Evolutionary conservation across 208 protist genomes (phyloP), one percentile per base, ranked within the genome.

Genomic region (Trypanosomatidae sp.): DNA sequence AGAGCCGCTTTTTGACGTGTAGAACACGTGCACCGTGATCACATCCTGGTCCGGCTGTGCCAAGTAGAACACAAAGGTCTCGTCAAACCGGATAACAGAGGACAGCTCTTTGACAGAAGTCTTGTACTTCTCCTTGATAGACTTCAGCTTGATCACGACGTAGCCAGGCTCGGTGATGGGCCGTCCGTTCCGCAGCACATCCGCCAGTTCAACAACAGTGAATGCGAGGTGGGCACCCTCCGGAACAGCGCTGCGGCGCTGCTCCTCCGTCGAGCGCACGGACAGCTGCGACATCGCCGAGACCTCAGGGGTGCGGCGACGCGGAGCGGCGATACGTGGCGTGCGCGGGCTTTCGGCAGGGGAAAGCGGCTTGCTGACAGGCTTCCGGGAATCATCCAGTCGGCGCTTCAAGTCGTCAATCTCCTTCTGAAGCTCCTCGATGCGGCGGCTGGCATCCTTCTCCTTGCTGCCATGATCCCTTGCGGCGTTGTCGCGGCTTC

Each of bases 101-200:
- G 84, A 82, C 33, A 94, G 64, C 62, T 89, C 82, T 62, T 91
- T 91, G 6, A 91, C 85, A 33, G 89, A 93, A 7, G 91, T 96
- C 69, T 94, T 96, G 72, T 96, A 96, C 77, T 96, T 96, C 71
- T 96, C 91, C 71, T 96, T 96, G 53, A 96, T 90, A 28, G 91
- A 96, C 77, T 96, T 96, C 25, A 94, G 79, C 70, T 96, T 96
- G 67, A 96, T 90, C 69, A 93, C 80, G 12, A 96, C 69, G 68
- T 91, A 84, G 15, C 91, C 91, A 15, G 89, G 85, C 44, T 91
- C 89, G 4, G 85, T 92, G 68, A 96, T 89, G 10, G 82, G 78
- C 44, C 71, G 66, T 17, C 86, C 87, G 65, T 93, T 91, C 36
- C 86, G 83, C 50, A 86, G 56, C 13, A 96, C 65, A 79, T 90